Evolutionary conservation across 768 basidiomycete genomes (phyloP).

Genomic region (Kwoniella bestiolae): DNA sequence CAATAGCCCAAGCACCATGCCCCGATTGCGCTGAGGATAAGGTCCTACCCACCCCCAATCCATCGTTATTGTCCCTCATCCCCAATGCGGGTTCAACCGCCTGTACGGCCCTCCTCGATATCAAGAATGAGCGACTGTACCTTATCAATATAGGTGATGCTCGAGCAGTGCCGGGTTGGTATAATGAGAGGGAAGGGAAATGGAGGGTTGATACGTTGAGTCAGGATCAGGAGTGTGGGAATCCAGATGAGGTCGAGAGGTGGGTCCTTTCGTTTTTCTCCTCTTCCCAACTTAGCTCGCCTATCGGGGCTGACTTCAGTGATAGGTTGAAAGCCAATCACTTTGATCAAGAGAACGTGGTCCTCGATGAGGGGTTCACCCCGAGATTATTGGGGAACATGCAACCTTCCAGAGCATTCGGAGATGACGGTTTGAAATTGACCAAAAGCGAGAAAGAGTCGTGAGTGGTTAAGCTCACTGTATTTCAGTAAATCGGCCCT

Average conservation of each 20-base stretch:
- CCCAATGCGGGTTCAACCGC: slow-evolving; percentile 78
- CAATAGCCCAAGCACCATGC: neutral
- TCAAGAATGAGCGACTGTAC: slow-evolving; percentile 75
- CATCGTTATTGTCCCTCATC: neutral
- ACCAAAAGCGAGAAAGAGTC: slow-evolving; percentile 10
- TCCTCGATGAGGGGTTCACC: slow-evolving; percentile 28
- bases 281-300: too few relatives aligned
- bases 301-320: too few relatives aligned
- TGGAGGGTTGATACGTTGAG: slow-evolving; percentile 89
- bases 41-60: neutral
- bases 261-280: slow-evolving; percentile 52
- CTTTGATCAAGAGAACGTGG: slow-evolving; percentile 17
- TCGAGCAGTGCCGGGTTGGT: slow-evolving; percentile 84
- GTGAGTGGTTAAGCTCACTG: neutral
- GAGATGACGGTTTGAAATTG: slow-evolving; percentile 33
- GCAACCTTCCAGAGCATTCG: slow-evolving; percentile 32
- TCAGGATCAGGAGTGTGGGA: slow-evolving; percentile 91
- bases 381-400: slow-evolving; percentile 18
- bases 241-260: slow-evolving; percentile 80
- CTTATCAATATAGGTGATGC: slow-evolving; percentile 89
- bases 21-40: neutral
- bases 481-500: neutral
- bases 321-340: slow-evolving; percentile 26
- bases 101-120: slow-evolving; percentile 80
- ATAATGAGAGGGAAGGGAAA: slow-evolving; percentile 62